Conservation (phyloP, 2,329 filamentous ascomycete species). For the Blastomyces emzantsi region DNA sequence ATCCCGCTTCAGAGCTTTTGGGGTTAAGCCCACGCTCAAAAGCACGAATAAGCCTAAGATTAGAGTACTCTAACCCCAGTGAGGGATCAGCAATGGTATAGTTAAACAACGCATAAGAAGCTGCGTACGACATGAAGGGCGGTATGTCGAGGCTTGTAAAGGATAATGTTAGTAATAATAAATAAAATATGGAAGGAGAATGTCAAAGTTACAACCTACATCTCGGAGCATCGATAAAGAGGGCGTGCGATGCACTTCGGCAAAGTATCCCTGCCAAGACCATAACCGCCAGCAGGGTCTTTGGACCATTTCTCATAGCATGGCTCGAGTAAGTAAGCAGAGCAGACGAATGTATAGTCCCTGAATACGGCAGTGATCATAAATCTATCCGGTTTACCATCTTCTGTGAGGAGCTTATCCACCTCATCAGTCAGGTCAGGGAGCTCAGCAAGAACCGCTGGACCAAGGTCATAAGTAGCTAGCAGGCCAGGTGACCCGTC, state of each 20-base stretch:
- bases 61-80: conserved; percentile 47
- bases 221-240: conserved; percentile 70
- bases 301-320: conserved; percentile 65
- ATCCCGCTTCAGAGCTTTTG: conserved; percentile 81
- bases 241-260: conserved; percentile 69
- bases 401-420: conserved; percentile 50
- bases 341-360: conserved; percentile 86
- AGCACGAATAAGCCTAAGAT: conserved; percentile 75
- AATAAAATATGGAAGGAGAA: background rate
- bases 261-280: conserved; percentile 63
- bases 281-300: conserved; percentile 58
- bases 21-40: conserved; percentile 87
- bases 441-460: conserved; percentile 62
- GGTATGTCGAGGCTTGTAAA: conserved; percentile 58
- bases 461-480: conserved; percentile 63
- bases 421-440: conserved; percentile 67
- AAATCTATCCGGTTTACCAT: conserved; percentile 58
- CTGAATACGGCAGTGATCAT: conserved; percentile 79
- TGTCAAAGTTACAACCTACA: conserved; percentile 52
- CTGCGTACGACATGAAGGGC: conserved; percentile 81
- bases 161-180: conserved; percentile 18
- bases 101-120: conserved; percentile 55
- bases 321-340: conserved; percentile 82
- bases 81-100: conserved; percentile 51
- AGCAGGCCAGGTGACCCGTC: conserved; percentile 70